Evolutionary conservation across 73 alveolate species (phyloP), one percentile per base, ranked within the genome.

Genomic region (Symbiodinium natans): DNA sequence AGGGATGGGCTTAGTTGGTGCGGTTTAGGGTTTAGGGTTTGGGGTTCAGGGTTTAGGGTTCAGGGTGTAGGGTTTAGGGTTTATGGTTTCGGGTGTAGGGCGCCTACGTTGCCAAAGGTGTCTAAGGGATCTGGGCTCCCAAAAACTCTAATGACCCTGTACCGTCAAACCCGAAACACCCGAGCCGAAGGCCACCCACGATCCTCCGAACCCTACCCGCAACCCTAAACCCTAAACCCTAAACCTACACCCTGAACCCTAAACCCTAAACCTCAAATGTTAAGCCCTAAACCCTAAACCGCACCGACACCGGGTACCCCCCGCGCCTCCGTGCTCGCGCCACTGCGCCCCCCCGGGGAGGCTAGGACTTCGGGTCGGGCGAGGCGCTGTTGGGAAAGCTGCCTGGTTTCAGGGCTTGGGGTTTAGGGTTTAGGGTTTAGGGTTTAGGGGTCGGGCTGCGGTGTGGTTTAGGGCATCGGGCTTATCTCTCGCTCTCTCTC

Each of bases 341-440:
- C n/a, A n/a, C 36, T 25, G 36, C 39, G 77, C 77, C 40, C 77
- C 77, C 40, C 77, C 77, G 3, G 2, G 1, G 34, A 21, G 31
- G 77, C 77, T 63, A n/a, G 56, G 88, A 41, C 54, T 90, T 90
- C n/a, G 97, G 97, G 43, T 90, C 97, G 10, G 97, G 97, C 7
- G 97, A 68, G 40, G 77, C 97, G 56, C 77, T 39, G 77, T 82
- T 90, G 46, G 36, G 77, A 77, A 90, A 90, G n/a, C 97, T 68
- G 41, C 96, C 96, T 90, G 41, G 33, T 23, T 34, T 48, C 38
- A 29, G 13, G 86, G 86, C 29, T 31, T 3, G 29, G 43, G 23
- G 46, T 13, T 46, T 46, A 46, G 59, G 59, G 59, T 46, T 13
- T 46, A 46, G 59, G 59, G 59, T 46, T 31, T 3, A 19, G 43